Base-by-base conservation (phyloP, 441 rosid species). In the Arabidopsis hybrid region DNA sequence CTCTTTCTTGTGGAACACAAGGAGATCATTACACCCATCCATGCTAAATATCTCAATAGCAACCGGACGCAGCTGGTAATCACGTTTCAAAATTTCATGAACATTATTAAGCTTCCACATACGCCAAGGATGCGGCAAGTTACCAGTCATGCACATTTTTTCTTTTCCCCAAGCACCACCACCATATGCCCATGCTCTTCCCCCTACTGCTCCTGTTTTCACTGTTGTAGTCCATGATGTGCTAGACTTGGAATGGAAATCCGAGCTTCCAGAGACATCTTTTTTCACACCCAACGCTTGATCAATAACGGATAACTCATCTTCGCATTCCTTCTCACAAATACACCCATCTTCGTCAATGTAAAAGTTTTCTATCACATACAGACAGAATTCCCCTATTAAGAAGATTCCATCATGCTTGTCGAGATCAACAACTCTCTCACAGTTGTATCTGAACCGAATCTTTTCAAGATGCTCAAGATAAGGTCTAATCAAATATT, bases 91-190 rank as follows among this genome's bases (percentile, higher is more conserved):
- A 73, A 97, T 86, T 87, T 97, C 99, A 78, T 95, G 99, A 77
- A 97, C 97, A 61, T 91, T 91, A 72, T 90, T 80, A 74, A 95
- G 95, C 85, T 97, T 95, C 99, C 99, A 97, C 99, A 97, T 95
- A 75, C 78, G 92, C 99, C 99, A 95, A 62, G 88, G 93, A 82
- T 97, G 99, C 55, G 97, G 97, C 68, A 97, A 78, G 82, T 87
- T 97, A 70, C 96, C 93, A 75, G 89, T 86, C 73, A 78, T 83
- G 74, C 88, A 73, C 55, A 91, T 80, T 85, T 86, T 95, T 88
- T 95, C 99, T 87, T 97, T 97, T 70, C 99, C 99, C 99, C 99
- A 97, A 57, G 99, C 99, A 82, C 99, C 99, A 73, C 99, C 99
- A 88, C 85, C 86, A 67, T 91, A 97, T 74, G 99, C 99, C 99